Evolutionary conservation across 257 asterid genomes (phyloP), one percentile per base, ranked within the genome.

Genomic region (Salvia hispanica): DNA sequence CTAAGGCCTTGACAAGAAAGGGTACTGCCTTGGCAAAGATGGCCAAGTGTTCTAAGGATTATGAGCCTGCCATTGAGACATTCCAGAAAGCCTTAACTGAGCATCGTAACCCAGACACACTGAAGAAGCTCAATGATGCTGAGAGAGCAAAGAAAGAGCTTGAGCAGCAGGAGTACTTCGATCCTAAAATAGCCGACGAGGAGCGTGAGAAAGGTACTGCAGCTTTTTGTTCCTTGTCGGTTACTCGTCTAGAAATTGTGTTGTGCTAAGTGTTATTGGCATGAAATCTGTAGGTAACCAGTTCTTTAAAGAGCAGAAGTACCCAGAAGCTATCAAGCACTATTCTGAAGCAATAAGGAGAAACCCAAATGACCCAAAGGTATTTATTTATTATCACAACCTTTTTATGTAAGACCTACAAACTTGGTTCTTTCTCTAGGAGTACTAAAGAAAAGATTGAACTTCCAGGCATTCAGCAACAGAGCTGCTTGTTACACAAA

Each of bases 1-100:
- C 99, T 25, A 86, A 90, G 83, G 97, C 99, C 18, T 76, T 93
- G 69, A 93, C 99, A 6, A 84, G 99, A 59, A 93, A 93, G 78
- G 99, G 99, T 36, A 79, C 89, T 60, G 99, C 99, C 50, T 72
- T 93, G 72, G 86, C 75, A 40, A 93, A 93, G 78, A 75, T 84
- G 88, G 95, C 95, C 8, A 93, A 88, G 75, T 53, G 68, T 69
- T 90, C 99, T 0, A 83, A 78, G 82, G 99, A 93, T 59, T 90
- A 67, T 66, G 96, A 90, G 1, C 89, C 81, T 57, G 97, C 95
- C 9, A 93, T 93, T 42, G 97, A 90, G 80, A 61, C 85, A 65
- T 93, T 88, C 74, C 99, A 93, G 75, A 93, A 93, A 79, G 97
- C 99, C 10, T 79, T 93, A 7, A 93, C 97, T 0, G 99, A 93